Percentiles rank a stretch among this genome's conserved stretches.
These are phyloP conservation scores for Pythium apleroticum DNA, from an alignment of 352 stramenopile species.

Conservation along the genomic window DNA sequence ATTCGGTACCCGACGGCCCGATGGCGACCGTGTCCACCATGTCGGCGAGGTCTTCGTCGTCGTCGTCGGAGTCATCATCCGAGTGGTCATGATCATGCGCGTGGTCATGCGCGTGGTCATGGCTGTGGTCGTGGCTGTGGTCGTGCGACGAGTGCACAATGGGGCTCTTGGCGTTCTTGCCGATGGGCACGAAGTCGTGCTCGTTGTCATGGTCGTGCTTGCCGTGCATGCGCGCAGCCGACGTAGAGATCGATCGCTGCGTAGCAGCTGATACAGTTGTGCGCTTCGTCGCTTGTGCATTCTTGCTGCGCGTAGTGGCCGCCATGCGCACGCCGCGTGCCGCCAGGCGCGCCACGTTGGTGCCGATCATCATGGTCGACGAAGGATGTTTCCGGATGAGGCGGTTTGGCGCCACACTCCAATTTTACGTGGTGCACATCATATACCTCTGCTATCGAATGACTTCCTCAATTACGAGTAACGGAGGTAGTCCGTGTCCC, in stretches of 20 bases:
- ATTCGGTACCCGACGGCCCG: constrained; percentile 89
- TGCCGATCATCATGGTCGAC: constrained; percentile 22
- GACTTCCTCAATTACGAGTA: not conserved
- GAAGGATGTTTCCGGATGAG: not conserved
- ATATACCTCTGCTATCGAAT: not conserved
- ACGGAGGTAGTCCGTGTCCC: constrained; percentile 5
- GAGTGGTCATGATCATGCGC: constrained; percentile 25
- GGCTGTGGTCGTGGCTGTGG: constrained; percentile 25
- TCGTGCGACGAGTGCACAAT: constrained; percentile 20
- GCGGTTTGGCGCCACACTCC: not conserved
- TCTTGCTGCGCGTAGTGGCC: not conserved
- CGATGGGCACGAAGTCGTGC: constrained; percentile 39
- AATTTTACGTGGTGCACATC: constrained; percentile 13
- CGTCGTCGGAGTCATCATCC: constrained; percentile 29
- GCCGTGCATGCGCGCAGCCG: constrained; percentile 28
- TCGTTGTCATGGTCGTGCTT: constrained; percentile 26
- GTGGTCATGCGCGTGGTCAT: constrained; percentile 22
- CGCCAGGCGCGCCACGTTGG: not conserved
- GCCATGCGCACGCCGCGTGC: constrained; percentile 15
- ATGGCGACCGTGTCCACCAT: constrained; percentile 94
- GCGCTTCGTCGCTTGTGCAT: not conserved
- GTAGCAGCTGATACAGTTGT: not conserved
- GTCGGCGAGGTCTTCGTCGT: constrained; percentile 84
- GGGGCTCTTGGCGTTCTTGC: constrained; percentile 7
- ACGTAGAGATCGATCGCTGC: constrained; percentile 33